Evolutionary conservation across 345 rosid genomes (phyloP), one percentile per base, ranked within the genome.

Genomic region (Heritiera fomes): DNA sequence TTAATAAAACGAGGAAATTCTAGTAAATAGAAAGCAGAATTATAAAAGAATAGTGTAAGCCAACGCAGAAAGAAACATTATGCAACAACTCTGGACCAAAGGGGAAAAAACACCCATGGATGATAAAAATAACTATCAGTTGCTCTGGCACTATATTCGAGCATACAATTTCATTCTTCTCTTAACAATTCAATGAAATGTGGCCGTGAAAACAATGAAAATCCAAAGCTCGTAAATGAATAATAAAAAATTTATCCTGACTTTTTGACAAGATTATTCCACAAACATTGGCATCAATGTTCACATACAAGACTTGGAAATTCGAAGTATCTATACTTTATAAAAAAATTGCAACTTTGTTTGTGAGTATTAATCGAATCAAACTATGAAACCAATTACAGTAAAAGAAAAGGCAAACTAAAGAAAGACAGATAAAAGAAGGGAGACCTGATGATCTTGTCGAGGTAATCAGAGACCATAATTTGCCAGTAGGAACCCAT

Each of bases 401-500:
- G 15, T 8, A 73, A 47, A 65, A 34, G 40, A 45, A 41, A 2
- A 34, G 10, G 66, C 11, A 13, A 75, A 64, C 43, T 15, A 62
- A 71, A 53, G 81, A 56, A 14, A 49, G 38, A 34, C 6, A 8
- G 41, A 18, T 0, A 15, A n/a, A 14, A 61, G 41, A 7, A 7
- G 11, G 6, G 71, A 23, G 55, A 92, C 98, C 97, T 89, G 86
- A 95, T 87, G 13, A 92, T 95, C 87, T 95, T 95, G 20, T 92
- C 94, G 50, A 95, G 91, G 82, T 95, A 95, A 83, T 95, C 97
- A 56, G 92, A 87, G 65, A 92, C 77, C 20, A 95, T 78, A 73
- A 86, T 80, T 1, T 86, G 82, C 98, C 99, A 95, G 86, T 84
- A 89, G 58, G 97, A 94, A 13, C 98, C 99, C 89, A 95, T 81